Conservation (phyloP, 2,329 filamentous ascomycete genomes). For the Chaetomiaceae sp. region DNA sequence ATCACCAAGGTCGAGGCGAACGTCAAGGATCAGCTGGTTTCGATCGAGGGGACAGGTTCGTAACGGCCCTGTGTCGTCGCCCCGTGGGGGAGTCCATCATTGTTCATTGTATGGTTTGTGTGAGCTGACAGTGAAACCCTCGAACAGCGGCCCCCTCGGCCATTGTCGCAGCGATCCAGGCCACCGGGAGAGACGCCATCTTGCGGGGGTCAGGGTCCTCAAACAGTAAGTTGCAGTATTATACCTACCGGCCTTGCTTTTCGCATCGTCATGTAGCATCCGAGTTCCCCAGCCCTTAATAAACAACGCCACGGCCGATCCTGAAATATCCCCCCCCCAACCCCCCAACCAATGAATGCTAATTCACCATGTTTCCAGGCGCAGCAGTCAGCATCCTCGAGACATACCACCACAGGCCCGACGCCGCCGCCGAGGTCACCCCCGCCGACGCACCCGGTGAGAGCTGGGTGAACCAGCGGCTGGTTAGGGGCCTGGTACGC, state of each 20-base stretch:
- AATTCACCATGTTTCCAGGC: slow-evolving; percentile 38
- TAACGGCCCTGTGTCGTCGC: not conserved
- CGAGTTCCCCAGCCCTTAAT: not conserved
- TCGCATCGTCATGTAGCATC: not conserved
- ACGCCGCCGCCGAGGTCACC: slow-evolving; percentile 32
- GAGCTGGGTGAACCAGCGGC: slow-evolving; percentile 35
- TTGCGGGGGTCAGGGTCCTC: slow-evolving; percentile 81
- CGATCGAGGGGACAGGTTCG: slow-evolving; percentile 76
- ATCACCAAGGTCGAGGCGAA: slow-evolving; percentile 80
- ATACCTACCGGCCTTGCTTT: slow-evolving; percentile 2
- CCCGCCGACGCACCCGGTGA: slow-evolving; percentile 29
- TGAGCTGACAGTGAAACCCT: slow-evolving; percentile 6
- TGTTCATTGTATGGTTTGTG: not conserved
- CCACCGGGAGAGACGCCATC: slow-evolving; percentile 89
- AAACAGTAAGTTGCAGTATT: slow-evolving; percentile 61
- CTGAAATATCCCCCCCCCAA: slow-evolving; percentile 4
- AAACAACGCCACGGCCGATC: not conserved
- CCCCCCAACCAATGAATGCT: not conserved
- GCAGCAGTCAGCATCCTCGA: slow-evolving; percentile 95
- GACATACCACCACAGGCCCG: slow-evolving; percentile 57
- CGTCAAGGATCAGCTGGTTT: slow-evolving; percentile 76
- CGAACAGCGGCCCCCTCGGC: slow-evolving; percentile 73
- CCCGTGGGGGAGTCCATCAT: not conserved
- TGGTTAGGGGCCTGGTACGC: slow-evolving; percentile 80
- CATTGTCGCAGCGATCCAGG: slow-evolving; percentile 84